phyloP scores from a whole-genome alignment of 306 rosid genomes.

The Adenanthera pavonina region DNA sequence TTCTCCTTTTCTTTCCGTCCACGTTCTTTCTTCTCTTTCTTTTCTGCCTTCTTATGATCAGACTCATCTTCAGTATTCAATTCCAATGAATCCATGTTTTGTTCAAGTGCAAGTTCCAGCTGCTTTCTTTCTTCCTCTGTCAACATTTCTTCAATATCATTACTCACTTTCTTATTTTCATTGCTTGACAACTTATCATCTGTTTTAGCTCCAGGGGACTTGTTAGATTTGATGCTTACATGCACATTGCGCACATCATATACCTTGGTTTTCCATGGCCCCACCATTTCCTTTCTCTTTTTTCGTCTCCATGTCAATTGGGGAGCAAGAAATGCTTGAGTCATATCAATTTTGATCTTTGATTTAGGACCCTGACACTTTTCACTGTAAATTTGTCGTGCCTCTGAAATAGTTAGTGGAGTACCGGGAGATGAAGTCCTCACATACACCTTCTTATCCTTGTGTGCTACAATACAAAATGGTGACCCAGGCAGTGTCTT shows the following conservation, averaged over 20 bases:
- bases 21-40: conserved; percentile 66
- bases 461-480: conserved; percentile 51
- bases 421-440: conserved; percentile 42
- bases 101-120: conserved; percentile 64
- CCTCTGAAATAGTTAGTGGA: conserved; percentile 57
- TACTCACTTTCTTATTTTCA: conserved; percentile 55
- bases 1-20: conserved; percentile 62
- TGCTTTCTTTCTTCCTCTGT: conserved; percentile 85
- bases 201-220: conserved; percentile 74
- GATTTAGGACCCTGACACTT: conserved; percentile 62
- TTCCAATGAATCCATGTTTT: conserved; percentile 57
- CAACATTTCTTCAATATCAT: conserved; percentile 61
- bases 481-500: conserved; percentile 59
- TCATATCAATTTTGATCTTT: conserved; percentile 79
- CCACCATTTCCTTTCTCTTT: conserved; percentile 81
- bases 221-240: conserved; percentile 67
- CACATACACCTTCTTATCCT: conserved; percentile 73
- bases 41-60: conserved; percentile 47
- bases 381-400: conserved; percentile 50
- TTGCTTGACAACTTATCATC: conserved; percentile 53
- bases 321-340: conserved; percentile 81
- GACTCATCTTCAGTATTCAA: conserved; percentile 57
- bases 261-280: conserved; percentile 85
- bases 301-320: conserved; percentile 88
- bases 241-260: conserved; percentile 91